Percentiles rank a stretch among this genome's conserved stretches.
Conservation (phyloP, 2,329 filamentous ascomycete species). For the Phoma herbarum region DNA sequence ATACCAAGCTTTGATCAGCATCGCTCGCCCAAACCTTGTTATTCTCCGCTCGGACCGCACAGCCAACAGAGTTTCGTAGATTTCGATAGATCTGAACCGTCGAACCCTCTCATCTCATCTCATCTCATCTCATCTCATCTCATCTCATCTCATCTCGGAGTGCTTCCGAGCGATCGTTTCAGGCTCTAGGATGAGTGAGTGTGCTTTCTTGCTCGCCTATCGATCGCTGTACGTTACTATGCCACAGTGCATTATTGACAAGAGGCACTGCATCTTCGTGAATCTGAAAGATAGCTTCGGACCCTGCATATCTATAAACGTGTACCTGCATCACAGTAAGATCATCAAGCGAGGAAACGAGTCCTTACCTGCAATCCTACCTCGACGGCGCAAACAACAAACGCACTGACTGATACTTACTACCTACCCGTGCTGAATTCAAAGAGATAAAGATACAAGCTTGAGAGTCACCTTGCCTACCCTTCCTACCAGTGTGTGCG, state of each 20-base stretch:
- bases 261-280: too few relatives aligned
- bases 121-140: too few relatives aligned
- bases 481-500: slow-evolving; percentile 7
- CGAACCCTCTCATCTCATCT: background rate
- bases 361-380: slow-evolving; percentile 44
- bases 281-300: background rate
- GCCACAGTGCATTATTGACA: too few relatives aligned
- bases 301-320: background rate
- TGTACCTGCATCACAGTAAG: slow-evolving; percentile 27
- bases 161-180: background rate
- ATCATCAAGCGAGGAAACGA: slow-evolving; percentile 35
- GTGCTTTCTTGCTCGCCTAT: too few relatives aligned
- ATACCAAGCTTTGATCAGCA: background rate
- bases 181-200: too few relatives aligned
- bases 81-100: background rate
- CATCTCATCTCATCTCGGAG: background rate
- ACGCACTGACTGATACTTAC: slow-evolving; percentile 27
- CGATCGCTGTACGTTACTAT: too few relatives aligned
- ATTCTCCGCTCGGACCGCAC: background rate
- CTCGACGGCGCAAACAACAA: slow-evolving; percentile 26
- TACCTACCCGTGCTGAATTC: slow-evolving; percentile 35
- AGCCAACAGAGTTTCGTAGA: background rate
- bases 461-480: slow-evolving; percentile 40
- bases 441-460: slow-evolving; percentile 21
- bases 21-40: background rate